Evolutionary conservation across 805 yeast genomes (phyloP).

Genomic region (Candida odintsovae): DNA sequence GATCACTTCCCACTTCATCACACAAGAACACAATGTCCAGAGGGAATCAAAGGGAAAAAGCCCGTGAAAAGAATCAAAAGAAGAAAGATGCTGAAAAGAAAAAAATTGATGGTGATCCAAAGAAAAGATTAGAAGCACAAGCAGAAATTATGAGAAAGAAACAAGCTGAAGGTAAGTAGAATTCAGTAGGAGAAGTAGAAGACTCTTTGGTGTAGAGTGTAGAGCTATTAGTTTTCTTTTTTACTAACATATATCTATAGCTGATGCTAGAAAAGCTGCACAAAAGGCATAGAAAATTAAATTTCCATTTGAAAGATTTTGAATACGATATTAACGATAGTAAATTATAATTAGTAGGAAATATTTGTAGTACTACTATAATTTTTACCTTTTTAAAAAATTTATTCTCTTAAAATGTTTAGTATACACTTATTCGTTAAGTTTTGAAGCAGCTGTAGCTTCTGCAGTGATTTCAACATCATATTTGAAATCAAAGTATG

Average conservation of each 20-base stretch:
- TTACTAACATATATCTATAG: conserved; percentile 22
- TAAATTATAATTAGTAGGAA: not conserved
- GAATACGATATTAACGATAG: not conserved
- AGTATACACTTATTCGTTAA: not conserved
- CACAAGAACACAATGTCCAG: conserved; percentile 83
- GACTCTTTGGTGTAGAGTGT: not conserved
- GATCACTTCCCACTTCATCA: too few species aligned
- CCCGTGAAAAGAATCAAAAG: conserved; percentile 82
- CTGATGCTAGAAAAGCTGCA: conserved; percentile 45
- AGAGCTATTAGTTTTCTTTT: not conserved
- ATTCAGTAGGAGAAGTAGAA: not conserved
- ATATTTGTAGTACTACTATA: not conserved
- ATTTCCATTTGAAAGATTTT: not conserved
- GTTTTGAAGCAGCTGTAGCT: conserved; percentile 23
- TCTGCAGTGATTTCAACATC: conserved; percentile 83
- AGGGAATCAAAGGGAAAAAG: conserved; percentile 95
- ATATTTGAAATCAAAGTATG: conserved; percentile 87
- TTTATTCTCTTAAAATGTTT: too few species aligned
- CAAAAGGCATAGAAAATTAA: not conserved
- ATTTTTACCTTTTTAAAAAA: too few species aligned
- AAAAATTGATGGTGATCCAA: conserved; percentile 79
- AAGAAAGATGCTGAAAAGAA: conserved; percentile 61
- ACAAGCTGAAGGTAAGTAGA: conserved; percentile 68
- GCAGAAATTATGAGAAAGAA: conserved; percentile 88
- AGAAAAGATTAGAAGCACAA: conserved; percentile 78